phyloP scores from a whole-genome alignment of 306 rosid genomes.

The Cucurbita ficifolia region DNA sequence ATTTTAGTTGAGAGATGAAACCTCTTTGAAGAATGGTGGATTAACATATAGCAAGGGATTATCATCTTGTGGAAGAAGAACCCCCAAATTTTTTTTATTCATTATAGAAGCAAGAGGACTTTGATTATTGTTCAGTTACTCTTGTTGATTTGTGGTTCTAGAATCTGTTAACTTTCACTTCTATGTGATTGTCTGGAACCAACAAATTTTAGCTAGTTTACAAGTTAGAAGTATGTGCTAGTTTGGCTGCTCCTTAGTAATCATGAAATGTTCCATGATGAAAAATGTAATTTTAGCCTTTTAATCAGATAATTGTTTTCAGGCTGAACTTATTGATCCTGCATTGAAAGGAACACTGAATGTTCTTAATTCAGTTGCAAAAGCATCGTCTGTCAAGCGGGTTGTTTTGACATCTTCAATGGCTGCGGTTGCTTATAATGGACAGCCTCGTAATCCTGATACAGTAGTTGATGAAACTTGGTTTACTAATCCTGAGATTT shows the following conservation, averaged over 20 bases:
- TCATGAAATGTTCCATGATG: background rate
- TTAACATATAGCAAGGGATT: background rate
- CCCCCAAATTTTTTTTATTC: background rate
- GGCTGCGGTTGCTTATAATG: constrained; percentile 29
- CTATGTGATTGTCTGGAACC: background rate
- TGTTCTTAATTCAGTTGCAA: constrained; percentile 27
- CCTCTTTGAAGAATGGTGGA: background rate
- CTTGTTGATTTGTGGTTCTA: background rate
- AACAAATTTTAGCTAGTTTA: background rate
- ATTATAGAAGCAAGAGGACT: background rate
- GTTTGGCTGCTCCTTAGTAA: background rate
- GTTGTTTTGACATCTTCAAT: constrained; percentile 39
- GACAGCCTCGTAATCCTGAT: constrained; percentile 25
- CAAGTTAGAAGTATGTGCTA: background rate
- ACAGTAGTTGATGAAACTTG: constrained; percentile 37
- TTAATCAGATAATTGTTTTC: background rate
- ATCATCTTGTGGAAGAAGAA: background rate
- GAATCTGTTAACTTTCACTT: background rate
- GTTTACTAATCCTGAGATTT: constrained; percentile 27
- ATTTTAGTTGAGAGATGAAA: background rate
- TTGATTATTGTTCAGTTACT: background rate
- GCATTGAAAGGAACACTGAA: constrained; percentile 50
- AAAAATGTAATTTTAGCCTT: background rate
- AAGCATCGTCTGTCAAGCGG: constrained; percentile 26
- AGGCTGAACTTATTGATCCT: constrained; percentile 42